Evolutionary conservation across 148 eudicot genomes (phyloP).

Genomic region (Rhododendron ferrugineum): DNA sequence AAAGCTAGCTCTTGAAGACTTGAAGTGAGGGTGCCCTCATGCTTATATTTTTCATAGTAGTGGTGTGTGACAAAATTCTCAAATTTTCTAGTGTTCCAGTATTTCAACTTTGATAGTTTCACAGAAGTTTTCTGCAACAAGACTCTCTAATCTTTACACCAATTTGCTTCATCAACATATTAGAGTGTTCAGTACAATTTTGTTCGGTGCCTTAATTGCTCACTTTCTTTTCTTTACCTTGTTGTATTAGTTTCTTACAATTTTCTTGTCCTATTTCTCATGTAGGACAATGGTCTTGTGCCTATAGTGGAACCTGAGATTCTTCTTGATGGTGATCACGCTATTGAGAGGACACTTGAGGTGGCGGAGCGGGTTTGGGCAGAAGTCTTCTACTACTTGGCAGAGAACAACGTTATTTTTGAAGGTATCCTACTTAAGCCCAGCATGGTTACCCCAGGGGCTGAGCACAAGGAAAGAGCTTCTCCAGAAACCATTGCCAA

Average conservation of each 20-base stretch:
- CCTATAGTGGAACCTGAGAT: conserved; percentile 99
- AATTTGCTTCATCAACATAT: not conserved
- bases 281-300: conserved; percentile 90
- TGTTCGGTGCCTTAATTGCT: not conserved
- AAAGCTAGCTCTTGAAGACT: no score
- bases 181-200: not conserved
- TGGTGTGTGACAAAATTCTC: not conserved
- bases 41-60: no score
- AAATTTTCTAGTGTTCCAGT: no score
- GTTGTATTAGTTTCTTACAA: not conserved
- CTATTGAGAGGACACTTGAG: conserved; percentile 87
- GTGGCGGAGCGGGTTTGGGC: conserved; percentile 93
- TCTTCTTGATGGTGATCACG: conserved; percentile 94
- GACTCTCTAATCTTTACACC: not conserved
- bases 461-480: conserved; percentile 87
- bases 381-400: conserved; percentile 86
- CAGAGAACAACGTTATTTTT: conserved; percentile 74
- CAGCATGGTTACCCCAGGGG: conserved; percentile 99
- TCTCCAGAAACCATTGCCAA: conserved; percentile 84
- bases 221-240: not conserved
- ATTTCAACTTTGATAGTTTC: not conserved
- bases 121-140: not conserved
- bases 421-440: conserved; percentile 97
- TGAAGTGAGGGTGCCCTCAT: no score
- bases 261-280: not conserved